A percentile compares a stretch with the other conserved stretches of the same genome.
phyloP scores from a whole-genome alignment of 2,329 filamentous ascomycete genomes.

The Fusarium staphyleae region DNA sequence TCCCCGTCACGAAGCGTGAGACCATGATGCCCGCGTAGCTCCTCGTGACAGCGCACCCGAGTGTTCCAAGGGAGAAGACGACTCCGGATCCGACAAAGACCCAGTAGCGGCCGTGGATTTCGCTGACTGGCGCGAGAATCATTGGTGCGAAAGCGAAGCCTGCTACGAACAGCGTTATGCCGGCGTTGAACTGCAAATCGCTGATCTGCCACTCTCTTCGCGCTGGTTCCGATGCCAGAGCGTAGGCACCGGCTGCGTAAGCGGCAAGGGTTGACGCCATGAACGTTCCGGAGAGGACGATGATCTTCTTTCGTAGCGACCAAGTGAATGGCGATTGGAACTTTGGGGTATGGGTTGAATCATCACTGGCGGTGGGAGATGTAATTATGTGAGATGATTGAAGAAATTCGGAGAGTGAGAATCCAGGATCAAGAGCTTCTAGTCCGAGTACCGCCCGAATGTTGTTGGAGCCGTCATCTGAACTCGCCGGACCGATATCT shows the following conservation, averaged over 20 bases:
- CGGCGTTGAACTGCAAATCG: constrained; percentile 61
- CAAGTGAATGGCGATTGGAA: constrained; percentile 20
- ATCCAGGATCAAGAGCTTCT: constrained; percentile 10
- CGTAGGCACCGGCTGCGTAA: constrained; percentile 70
- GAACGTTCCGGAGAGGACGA: constrained; percentile 35
- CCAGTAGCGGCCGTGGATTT: constrained; percentile 57
- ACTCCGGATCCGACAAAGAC: constrained; percentile 43
- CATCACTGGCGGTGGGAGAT: neutral
- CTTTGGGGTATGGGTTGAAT: neutral
- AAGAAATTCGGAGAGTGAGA: neutral
- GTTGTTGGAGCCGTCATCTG: neutral
- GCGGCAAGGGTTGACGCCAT: constrained; percentile 65
- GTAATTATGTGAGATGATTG: neutral
- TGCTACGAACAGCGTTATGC: constrained; percentile 68
- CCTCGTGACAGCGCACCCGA: constrained; percentile 66
- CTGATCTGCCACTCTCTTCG: constrained; percentile 63
- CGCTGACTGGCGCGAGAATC: constrained; percentile 71
- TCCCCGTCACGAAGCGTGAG: constrained; percentile 67
- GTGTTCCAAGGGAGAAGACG: constrained; percentile 46
- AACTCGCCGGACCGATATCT: neutral
- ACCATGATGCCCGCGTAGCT: constrained; percentile 68
- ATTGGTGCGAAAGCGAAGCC: constrained; percentile 73
- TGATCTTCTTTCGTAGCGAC: constrained; percentile 26
- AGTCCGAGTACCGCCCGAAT: neutral
- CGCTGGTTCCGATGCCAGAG: constrained; percentile 63